phyloP scores from a whole-genome alignment of 2,329 filamentous ascomycete species.

The Fusarium falciforme region DNA sequence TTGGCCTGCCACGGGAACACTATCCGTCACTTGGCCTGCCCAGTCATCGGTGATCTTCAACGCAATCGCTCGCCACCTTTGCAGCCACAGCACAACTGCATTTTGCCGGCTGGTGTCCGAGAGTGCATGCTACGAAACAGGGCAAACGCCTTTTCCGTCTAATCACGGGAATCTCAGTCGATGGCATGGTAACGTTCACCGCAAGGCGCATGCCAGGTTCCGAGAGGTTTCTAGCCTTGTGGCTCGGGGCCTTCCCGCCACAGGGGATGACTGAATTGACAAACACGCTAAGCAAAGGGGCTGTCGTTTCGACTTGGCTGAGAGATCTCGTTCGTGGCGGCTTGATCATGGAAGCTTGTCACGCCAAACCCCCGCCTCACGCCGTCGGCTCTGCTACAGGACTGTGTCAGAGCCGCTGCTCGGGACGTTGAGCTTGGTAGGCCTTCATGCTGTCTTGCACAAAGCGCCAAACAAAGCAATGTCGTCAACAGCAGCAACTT shows the following conservation, averaged over 20 bases:
- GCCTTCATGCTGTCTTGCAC: background rate
- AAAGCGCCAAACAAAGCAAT: slow-evolving; percentile 24
- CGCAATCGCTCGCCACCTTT: slow-evolving; percentile 36
- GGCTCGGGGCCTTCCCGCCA: slow-evolving; percentile 20
- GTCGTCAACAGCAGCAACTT: slow-evolving; percentile 19
- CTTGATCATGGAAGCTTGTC: slow-evolving; percentile 29
- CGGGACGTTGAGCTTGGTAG: background rate
- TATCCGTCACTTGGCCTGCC: slow-evolving; percentile 13
- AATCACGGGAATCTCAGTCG: slow-evolving; percentile 7
- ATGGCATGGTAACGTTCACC: background rate
- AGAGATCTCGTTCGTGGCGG: slow-evolving; percentile 33
- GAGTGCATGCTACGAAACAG: slow-evolving; percentile 16
- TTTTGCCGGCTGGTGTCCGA: background rate
- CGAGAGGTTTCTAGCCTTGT: slow-evolving; percentile 13
- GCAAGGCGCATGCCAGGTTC: slow-evolving; percentile 12
- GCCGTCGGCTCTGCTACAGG: slow-evolving; percentile 13
- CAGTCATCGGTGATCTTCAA: slow-evolving; percentile 23
- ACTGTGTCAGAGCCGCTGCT: background rate
- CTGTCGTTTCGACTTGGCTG: slow-evolving; percentile 28
- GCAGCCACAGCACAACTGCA: slow-evolving; percentile 33
- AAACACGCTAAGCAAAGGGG: slow-evolving; percentile 17
- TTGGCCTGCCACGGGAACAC: slow-evolving; percentile 39
- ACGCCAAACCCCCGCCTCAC: slow-evolving; percentile 29
- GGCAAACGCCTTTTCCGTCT: slow-evolving; percentile 32
- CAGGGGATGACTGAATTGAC: slow-evolving; percentile 11